A percentile compares a stretch with the other conserved stretches of the same genome.
phyloP scores from a whole-genome alignment of 1,139 yeast species.

The Torulaspora pretoriensis region DNA sequence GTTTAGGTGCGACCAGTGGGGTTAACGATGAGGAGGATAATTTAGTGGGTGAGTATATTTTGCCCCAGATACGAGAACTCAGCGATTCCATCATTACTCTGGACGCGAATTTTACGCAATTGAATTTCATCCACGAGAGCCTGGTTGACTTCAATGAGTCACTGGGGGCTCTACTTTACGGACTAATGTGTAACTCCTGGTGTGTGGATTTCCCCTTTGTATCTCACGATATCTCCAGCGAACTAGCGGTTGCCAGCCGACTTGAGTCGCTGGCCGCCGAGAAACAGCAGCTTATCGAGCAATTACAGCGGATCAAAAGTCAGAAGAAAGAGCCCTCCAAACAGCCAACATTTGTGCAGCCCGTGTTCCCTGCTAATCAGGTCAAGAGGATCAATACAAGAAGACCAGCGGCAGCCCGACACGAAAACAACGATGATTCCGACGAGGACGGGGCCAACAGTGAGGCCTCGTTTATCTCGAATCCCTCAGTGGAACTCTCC shows the following conservation, averaged over 20 bases:
- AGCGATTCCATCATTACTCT: slow-evolving; percentile 44
- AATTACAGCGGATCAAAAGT: slow-evolving; percentile 15
- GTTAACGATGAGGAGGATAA: slow-evolving; percentile 20
- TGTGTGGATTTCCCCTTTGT: slow-evolving; percentile 50
- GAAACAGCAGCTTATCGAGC: slow-evolving; percentile 18
- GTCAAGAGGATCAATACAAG: slow-evolving; percentile 2
- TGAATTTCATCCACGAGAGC: slow-evolving; percentile 50
- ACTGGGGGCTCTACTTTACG: slow-evolving; percentile 57
- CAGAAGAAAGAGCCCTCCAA: slow-evolving; percentile 3
- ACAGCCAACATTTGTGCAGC: slow-evolving; percentile 1
- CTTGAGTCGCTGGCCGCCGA: slow-evolving; percentile 23
- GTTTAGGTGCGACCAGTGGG: slow-evolving; percentile 6
- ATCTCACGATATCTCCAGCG: slow-evolving; percentile 28
- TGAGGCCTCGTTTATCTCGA: slow-evolving; percentile 36
- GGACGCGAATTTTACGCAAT: slow-evolving; percentile 44
- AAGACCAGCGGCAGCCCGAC: neutral
- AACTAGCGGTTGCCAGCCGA: slow-evolving; percentile 21
- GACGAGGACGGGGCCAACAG: slow-evolving; percentile 32
- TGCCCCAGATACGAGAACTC: slow-evolving; percentile 32
- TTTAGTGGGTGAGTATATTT: slow-evolving; percentile 26
- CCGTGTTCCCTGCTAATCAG: slow-evolving; percentile 6
- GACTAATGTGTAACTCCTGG: slow-evolving; percentile 61
- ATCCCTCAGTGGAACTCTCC: slow-evolving; percentile 24
- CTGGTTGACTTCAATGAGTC: slow-evolving; percentile 57
- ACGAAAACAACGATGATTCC: slow-evolving; percentile 14